phyloP scores from a whole-genome alignment of 2,329 filamentous ascomycete genomes.

The Claviceps quebecensis region DNA sequence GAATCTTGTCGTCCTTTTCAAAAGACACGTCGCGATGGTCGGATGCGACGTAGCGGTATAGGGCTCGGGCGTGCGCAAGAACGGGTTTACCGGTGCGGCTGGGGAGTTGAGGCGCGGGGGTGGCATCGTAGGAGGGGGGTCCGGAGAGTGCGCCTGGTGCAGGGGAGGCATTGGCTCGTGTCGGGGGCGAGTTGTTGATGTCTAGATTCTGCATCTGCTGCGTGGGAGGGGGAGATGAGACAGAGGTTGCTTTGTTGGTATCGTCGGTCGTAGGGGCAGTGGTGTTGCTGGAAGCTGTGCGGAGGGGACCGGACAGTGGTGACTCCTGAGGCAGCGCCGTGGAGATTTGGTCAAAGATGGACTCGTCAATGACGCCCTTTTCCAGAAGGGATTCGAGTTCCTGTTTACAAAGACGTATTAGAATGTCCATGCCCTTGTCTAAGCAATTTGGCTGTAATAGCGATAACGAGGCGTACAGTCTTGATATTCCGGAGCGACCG shows the following conservation, averaged over 20 bases:
- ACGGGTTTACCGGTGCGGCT: conserved; percentile 36
- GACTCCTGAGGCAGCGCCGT: conserved; percentile 60
- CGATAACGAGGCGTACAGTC: conserved; percentile 37
- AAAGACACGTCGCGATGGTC: conserved; percentile 74
- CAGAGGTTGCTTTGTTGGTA: conserved; percentile 14
- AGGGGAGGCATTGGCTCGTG: conserved; percentile 5
- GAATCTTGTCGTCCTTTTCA: conserved; percentile 65
- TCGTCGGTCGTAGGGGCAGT: conserved; percentile 5
- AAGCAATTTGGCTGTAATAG: neutral
- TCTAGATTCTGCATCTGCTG: conserved; percentile 30
- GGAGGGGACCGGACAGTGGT: conserved; percentile 36
- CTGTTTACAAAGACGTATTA: conserved; percentile 28
- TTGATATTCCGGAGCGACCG: conserved; percentile 78
- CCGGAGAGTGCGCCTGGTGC: conserved; percentile 33
- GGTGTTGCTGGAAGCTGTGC: conserved; percentile 21
- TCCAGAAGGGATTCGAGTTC: conserved; percentile 86
- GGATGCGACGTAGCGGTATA: conserved; percentile 69
- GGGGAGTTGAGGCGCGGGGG: conserved; percentile 27
- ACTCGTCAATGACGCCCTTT: conserved; percentile 60
- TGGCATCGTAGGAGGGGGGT: conserved; percentile 39
- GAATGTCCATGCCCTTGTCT: neutral
- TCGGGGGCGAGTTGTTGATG: conserved; percentile 9
- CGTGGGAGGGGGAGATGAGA: conserved; percentile 11
- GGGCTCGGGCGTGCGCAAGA: conserved; percentile 60
- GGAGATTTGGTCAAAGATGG: conserved; percentile 62